Evolutionary conservation across 345 rosid genomes (phyloP).

Genomic region (Aquilaria yunnanensis): DNA sequence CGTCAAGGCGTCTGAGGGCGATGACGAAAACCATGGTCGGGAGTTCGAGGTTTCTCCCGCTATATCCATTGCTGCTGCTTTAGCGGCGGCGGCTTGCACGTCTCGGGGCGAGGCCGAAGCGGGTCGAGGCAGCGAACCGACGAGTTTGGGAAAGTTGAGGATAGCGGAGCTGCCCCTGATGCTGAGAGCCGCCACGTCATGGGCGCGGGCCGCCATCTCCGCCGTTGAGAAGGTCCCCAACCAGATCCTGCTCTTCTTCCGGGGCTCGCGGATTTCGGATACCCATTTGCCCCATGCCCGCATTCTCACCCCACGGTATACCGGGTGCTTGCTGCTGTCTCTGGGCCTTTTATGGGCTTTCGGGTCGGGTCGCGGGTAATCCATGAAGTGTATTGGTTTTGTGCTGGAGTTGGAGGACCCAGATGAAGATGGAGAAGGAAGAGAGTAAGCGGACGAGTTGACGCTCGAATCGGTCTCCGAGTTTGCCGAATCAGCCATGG

Average conservation of each 20-base stretch:
- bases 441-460: not conserved
- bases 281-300: conserved; percentile 68
- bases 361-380: not conserved
- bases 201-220: conserved; percentile 69
- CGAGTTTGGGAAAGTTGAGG: conserved; percentile 52
- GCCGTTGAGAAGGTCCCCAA: conserved; percentile 55
- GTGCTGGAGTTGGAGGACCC: not conserved
- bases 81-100: conserved; percentile 49
- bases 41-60: not conserved
- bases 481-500: conserved; percentile 15
- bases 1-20: conserved; percentile 34
- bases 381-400: not conserved
- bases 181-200: conserved; percentile 49
- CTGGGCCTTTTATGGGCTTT: conserved; percentile 26
- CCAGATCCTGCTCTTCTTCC: conserved; percentile 65
- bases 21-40: not conserved
- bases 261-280: conserved; percentile 62
- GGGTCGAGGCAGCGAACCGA: conserved; percentile 39
- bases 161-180: conserved; percentile 45
- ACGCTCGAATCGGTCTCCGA: conserved; percentile 15
- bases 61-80: conserved; percentile 42
- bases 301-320: conserved; percentile 54
- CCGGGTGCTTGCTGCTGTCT: conserved; percentile 31
- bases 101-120: conserved; percentile 36
- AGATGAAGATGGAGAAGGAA: not conserved